Conservation (phyloP, 2,329 filamentous ascomycete species). For the Beauveria brongniartii region DNA sequence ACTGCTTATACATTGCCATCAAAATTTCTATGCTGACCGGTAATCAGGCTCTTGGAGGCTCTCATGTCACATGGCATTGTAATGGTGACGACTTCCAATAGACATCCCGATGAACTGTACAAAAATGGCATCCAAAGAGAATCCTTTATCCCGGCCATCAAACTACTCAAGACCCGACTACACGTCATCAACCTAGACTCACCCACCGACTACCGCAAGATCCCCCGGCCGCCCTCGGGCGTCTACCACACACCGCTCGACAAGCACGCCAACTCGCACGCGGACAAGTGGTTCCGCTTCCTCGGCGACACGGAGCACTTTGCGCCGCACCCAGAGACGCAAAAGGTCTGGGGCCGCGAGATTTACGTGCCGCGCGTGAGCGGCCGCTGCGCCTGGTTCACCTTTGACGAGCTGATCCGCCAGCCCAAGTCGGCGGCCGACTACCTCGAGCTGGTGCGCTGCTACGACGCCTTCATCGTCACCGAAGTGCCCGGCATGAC, state of each 20-base stretch:
- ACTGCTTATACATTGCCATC: neutral
- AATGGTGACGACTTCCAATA: slow-evolving; percentile 89
- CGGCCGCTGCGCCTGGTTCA: slow-evolving; percentile 82
- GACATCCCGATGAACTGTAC: slow-evolving; percentile 94
- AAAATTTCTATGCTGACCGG: neutral
- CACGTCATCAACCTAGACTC: slow-evolving; percentile 93
- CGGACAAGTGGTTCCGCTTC: slow-evolving; percentile 92
- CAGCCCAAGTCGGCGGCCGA: slow-evolving; percentile 86
- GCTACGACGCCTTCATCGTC: slow-evolving; percentile 87
- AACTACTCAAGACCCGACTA: slow-evolving; percentile 75
- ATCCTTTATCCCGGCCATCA: slow-evolving; percentile 91
- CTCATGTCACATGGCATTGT: slow-evolving; percentile 97
- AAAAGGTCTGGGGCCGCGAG: slow-evolving; percentile 86
- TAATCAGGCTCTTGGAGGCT: slow-evolving; percentile 63
- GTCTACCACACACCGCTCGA: slow-evolving; percentile 91
- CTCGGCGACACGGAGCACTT: slow-evolving; percentile 76
- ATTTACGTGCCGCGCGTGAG: slow-evolving; percentile 82
- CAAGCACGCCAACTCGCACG: slow-evolving; percentile 66
- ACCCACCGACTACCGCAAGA: slow-evolving; percentile 93
- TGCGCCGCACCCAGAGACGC: slow-evolving; percentile 65
- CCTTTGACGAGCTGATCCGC: slow-evolving; percentile 86
- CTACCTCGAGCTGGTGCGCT: slow-evolving; percentile 83
- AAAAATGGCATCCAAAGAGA: slow-evolving; percentile 96
- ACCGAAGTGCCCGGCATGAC: slow-evolving; percentile 92
- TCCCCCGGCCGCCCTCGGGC: slow-evolving; percentile 82